These are phyloP conservation scores for Creolimax fragrantissima DNA, from an alignment of 78 protist genomes.

Conservation along the genomic window DNA sequence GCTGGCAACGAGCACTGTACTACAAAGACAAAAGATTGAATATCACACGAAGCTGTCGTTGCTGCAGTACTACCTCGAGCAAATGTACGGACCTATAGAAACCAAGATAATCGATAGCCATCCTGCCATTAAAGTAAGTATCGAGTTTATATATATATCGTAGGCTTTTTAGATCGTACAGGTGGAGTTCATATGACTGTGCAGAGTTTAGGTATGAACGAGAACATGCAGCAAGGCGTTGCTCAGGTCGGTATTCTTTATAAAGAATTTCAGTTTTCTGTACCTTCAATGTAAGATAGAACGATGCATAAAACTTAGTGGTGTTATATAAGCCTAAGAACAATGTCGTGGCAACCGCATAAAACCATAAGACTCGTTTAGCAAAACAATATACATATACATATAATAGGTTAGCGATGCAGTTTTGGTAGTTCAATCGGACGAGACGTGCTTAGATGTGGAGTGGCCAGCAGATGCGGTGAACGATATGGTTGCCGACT, in stretches of 20 bases:
- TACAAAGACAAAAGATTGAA: neutral
- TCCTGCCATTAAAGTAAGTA: neutral
- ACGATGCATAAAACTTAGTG: too few relatives aligned
- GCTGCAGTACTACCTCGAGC: neutral
- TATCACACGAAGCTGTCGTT: neutral
- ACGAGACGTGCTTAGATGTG: neutral
- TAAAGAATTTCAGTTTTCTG: too few relatives aligned
- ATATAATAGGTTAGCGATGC: neutral
- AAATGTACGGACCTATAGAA: neutral
- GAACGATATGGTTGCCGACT: constrained; percentile 67
- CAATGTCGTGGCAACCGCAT: too few relatives aligned
- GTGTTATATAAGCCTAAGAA: too few relatives aligned
- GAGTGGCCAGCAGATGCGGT: constrained; percentile 58
- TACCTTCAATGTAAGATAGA: too few relatives aligned
- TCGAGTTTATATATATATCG: too few relatives aligned
- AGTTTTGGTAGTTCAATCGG: neutral
- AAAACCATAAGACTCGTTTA: neutral
- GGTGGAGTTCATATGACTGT: too few relatives aligned
- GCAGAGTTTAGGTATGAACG: too few relatives aligned
- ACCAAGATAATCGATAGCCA: neutral
- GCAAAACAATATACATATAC: neutral
- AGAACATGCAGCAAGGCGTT: too few relatives aligned
- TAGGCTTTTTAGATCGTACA: too few relatives aligned
- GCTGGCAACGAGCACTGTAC: neutral
- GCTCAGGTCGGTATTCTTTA: too few relatives aligned